These are phyloP conservation scores for Trichophyton benhamiae DNA, from an alignment of 2,329 filamentous ascomycete genomes.

Conservation along the genomic window DNA sequence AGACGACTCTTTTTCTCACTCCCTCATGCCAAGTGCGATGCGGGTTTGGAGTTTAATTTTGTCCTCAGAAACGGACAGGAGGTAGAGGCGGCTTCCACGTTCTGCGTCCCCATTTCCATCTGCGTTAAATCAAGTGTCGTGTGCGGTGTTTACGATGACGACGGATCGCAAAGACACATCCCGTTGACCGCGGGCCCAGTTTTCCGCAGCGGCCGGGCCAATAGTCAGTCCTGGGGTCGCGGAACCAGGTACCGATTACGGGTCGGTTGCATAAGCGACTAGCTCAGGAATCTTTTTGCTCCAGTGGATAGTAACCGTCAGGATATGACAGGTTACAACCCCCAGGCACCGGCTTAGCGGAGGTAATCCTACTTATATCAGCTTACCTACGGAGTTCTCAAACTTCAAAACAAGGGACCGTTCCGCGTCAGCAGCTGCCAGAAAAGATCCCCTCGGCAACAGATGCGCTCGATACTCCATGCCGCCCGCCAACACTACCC, in stretches of 20 bases:
- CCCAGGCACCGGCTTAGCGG: not conserved
- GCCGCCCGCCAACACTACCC: not conserved
- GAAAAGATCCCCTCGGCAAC: too few relatives aligned
- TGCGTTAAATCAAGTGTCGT: not conserved
- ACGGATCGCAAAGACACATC: not conserved
- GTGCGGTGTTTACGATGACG: not conserved
- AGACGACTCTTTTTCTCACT: not conserved
- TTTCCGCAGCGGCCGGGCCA: not conserved
- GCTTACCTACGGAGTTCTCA: not conserved
- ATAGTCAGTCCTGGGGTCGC: slow-evolving; percentile 1
- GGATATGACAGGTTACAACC: not conserved
- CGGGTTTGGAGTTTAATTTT: not conserved
- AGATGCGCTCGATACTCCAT: too few relatives aligned
- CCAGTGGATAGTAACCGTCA: too few relatives aligned
- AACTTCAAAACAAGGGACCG: not conserved
- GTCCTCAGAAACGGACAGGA: not conserved
- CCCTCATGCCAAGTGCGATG: not conserved
- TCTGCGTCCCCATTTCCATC: not conserved
- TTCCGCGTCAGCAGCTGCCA: not conserved
- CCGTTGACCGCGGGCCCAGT: not conserved
- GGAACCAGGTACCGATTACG: slow-evolving; percentile 3
- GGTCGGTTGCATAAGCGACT: not conserved
- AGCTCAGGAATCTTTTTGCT: too few relatives aligned
- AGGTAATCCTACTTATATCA: not conserved
- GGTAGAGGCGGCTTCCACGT: not conserved